A percentile compares a stretch with the other conserved stretches of the same genome.
phyloP scores from a whole-genome alignment of 805 yeast genomes.

The Candida maltosa region DNA sequence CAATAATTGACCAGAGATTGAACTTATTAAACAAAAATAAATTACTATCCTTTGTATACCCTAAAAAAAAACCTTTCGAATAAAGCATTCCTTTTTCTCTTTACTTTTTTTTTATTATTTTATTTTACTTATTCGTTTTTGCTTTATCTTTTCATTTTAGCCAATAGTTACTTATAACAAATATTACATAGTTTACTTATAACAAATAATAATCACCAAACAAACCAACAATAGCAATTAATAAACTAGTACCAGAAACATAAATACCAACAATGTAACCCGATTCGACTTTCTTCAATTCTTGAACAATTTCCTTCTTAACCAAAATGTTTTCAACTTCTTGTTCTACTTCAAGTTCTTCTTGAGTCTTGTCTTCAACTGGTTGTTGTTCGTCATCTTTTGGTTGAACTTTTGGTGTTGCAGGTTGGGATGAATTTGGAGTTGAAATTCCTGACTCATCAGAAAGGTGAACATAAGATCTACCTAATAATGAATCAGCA shows the following conservation, averaged over 20 bases:
- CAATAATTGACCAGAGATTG: too few relatives aligned
- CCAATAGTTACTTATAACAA: too few relatives aligned
- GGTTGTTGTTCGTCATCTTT: slow-evolving; percentile 6
- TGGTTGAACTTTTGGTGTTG: slow-evolving; percentile 17
- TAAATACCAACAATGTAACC: slow-evolving; percentile 40
- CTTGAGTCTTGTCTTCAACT: slow-evolving; percentile 2
- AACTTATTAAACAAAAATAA: too few relatives aligned
- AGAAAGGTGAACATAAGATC: slow-evolving; percentile 41
- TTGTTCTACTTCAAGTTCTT: slow-evolving; percentile 15
- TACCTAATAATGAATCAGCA: slow-evolving; percentile 25
- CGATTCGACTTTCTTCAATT: slow-evolving; percentile 25
- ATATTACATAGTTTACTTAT: slow-evolving; percentile 9
- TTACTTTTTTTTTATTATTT: too few relatives aligned
- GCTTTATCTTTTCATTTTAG: too few relatives aligned
- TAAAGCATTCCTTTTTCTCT: too few relatives aligned
- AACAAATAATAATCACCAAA: slow-evolving; percentile 46
- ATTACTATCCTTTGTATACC: too few relatives aligned
- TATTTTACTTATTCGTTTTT: too few relatives aligned
- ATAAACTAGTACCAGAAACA: slow-evolving; percentile 44
- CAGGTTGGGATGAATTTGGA: slow-evolving; percentile 23
- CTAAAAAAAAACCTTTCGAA: too few relatives aligned
- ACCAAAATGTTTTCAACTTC: slow-evolving; percentile 20
- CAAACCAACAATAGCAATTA: slow-evolving; percentile 52
- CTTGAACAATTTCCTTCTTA: slow-evolving; percentile 29
- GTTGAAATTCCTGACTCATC: slow-evolving; percentile 30